phyloP scores from a whole-genome alignment of 2,329 filamentous ascomycete genomes.

The Colletotrichum incanum region DNA sequence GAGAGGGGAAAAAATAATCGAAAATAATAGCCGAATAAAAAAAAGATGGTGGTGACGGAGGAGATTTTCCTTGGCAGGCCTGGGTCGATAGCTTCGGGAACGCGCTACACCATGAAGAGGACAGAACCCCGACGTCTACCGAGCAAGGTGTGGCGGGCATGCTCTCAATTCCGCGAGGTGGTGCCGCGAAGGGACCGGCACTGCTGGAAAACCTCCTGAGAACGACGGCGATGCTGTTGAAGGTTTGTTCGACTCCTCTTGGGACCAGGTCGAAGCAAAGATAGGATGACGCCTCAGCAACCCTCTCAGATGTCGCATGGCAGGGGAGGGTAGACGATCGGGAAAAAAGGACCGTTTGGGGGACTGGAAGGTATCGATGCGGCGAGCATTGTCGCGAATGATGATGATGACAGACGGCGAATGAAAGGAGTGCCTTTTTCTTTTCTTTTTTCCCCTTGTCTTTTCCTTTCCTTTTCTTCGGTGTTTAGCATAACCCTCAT shows the following conservation, averaged over 20 bases:
- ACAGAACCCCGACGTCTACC: constrained; percentile 23
- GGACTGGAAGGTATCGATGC: neutral
- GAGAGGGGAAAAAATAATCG: neutral
- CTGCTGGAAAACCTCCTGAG: neutral
- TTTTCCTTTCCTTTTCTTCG: neutral
- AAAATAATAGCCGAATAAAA: constrained; percentile 7
- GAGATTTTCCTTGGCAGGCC: constrained; percentile 3
- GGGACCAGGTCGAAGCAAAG: neutral
- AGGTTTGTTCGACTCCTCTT: neutral
- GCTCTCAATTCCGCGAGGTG: constrained; percentile 28
- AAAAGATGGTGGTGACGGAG: neutral
- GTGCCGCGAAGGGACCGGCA: constrained; percentile 40
- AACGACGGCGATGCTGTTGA: constrained; percentile 9
- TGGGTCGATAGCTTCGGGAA: constrained; percentile 15
- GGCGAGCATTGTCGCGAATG: constrained; percentile 38
- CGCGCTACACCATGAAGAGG: constrained; percentile 11
- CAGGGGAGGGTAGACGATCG: constrained; percentile 28
- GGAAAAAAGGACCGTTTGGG: constrained; percentile 21
- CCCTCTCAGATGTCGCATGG: neutral
- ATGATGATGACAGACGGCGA: constrained; percentile 7
- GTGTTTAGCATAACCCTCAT: constrained; percentile 1
- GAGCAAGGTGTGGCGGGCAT: constrained; percentile 14
- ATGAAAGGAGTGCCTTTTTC: neutral
- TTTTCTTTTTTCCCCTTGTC: no score
- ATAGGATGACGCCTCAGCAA: constrained; percentile 30